Percentiles rank a stretch among this genome's conserved stretches.
phyloP scores from a whole-genome alignment of 1,284 basidiomycete genomes.

The Tylopilus sp. region DNA sequence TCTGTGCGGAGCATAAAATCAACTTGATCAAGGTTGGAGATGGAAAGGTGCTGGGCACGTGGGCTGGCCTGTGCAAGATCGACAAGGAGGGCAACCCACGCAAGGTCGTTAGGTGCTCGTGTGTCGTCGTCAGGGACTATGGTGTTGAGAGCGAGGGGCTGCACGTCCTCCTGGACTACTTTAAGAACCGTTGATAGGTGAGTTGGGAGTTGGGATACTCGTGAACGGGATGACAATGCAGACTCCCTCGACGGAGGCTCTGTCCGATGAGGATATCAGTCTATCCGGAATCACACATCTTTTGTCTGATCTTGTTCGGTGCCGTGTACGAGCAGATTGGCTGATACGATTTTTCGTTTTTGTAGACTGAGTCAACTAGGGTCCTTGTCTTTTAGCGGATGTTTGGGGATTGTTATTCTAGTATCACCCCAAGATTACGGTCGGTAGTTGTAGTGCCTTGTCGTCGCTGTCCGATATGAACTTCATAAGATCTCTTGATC shows the following conservation, averaged over 20 bases:
- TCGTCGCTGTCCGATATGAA: not conserved
- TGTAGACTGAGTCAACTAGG: too few relatives aligned
- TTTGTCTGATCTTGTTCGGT: conserved; percentile 52
- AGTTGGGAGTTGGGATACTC: conserved; percentile 25
- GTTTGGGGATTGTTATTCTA: not conserved
- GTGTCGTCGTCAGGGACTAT: conserved; percentile 98
- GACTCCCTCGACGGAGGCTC: conserved; percentile 84
- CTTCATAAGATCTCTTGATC: not conserved
- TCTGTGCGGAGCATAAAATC: conserved; percentile 99
- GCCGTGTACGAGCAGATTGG: not conserved
- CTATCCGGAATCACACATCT: conserved; percentile 28
- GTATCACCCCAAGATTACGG: not conserved
- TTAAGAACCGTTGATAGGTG: conserved; percentile 78
- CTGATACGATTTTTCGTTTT: conserved; percentile 14
- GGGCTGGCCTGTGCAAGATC: conserved; percentile 99
- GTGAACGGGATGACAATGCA: conserved; percentile 64
- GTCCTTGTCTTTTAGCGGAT: not conserved
- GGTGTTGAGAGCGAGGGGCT: conserved; percentile 95
- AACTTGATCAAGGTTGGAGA: conserved; percentile 98
- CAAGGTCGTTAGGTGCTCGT: conserved; percentile 95
- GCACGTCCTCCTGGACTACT: conserved; percentile 95
- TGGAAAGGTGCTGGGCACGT: conserved; percentile 95
- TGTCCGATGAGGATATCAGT: conserved; percentile 54
- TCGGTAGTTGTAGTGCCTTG: conserved; percentile 2
- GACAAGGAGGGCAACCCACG: conserved; percentile 98